Conservation (phyloP, 2,329 filamentous ascomycete species). For the Talaromyces sp. region DNA sequence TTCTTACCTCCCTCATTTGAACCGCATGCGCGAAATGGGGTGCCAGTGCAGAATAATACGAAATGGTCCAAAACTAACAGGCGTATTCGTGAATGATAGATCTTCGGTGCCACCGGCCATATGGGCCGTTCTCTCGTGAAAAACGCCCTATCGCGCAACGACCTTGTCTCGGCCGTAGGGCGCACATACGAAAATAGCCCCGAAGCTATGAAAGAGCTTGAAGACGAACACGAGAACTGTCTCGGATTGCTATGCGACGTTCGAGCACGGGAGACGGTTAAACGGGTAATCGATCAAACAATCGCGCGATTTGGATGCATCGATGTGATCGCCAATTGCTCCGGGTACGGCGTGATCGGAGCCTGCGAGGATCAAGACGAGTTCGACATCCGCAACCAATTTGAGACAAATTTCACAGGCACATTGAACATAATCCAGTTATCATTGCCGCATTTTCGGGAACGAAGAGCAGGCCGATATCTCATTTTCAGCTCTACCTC, state of each 20-base stretch:
- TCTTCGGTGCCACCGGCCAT: slow-evolving; percentile 96
- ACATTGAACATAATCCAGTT: slow-evolving; percentile 90
- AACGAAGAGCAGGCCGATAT: slow-evolving; percentile 75
- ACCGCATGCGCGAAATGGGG: background rate
- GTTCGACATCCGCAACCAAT: slow-evolving; percentile 90
- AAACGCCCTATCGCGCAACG: slow-evolving; percentile 75
- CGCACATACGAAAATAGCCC: slow-evolving; percentile 75
- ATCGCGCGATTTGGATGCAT: slow-evolving; percentile 77
- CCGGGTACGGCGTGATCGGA: slow-evolving; percentile 92
- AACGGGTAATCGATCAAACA: slow-evolving; percentile 68
- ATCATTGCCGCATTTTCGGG: slow-evolving; percentile 83
- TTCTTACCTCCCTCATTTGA: slow-evolving; percentile 5
- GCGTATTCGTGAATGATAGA: slow-evolving; percentile 48
- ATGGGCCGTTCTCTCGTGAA: slow-evolving; percentile 91
- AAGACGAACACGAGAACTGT: slow-evolving; percentile 62
- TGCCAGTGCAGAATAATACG: background rate
- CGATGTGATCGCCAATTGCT: slow-evolving; percentile 91
- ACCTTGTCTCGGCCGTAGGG: slow-evolving; percentile 84
- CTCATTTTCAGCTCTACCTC: slow-evolving; percentile 93
- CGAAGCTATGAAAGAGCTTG: slow-evolving; percentile 71
- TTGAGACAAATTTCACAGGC: slow-evolving; percentile 97
- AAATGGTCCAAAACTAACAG: slow-evolving; percentile 6
- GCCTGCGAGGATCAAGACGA: slow-evolving; percentile 97
- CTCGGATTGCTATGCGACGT: slow-evolving; percentile 88
- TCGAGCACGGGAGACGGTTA: slow-evolving; percentile 76